A percentile compares a stretch with the other conserved stretches of the same genome.
These are phyloP conservation scores for Cyclotella choctawhatcheeana DNA, from an alignment of 108 stramenopile species.

Conservation along the genomic window DNA sequence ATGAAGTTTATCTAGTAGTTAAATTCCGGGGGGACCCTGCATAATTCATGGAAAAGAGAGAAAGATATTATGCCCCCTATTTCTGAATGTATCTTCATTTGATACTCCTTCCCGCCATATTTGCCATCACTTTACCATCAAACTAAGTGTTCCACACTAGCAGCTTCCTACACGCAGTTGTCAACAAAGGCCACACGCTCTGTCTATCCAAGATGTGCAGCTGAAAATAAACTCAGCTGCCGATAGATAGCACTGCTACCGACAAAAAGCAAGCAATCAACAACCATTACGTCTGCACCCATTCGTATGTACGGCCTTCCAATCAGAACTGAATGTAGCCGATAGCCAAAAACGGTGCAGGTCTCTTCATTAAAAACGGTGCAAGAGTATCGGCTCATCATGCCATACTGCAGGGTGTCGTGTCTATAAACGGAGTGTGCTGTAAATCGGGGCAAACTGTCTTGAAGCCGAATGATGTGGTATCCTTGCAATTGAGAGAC, in stretches of 20 bases:
- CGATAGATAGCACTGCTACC: not conserved
- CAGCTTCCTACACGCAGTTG: constrained; percentile 12
- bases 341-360: constrained; percentile 26
- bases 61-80: too few species aligned
- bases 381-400: constrained; percentile 26
- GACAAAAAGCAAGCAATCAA: not conserved
- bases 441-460: constrained; percentile 10
- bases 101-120: too few species aligned
- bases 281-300: constrained; percentile 22
- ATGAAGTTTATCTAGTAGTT: too few species aligned
- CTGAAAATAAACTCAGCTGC: constrained; percentile 3
- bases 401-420: constrained; percentile 23
- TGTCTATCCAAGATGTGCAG: not conserved
- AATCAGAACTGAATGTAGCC: constrained; percentile 21
- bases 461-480: constrained; percentile 14
- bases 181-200: constrained; percentile 6
- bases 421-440: constrained; percentile 11
- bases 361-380: constrained; percentile 22
- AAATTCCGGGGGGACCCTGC: too few species aligned
- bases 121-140: too few species aligned
- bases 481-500: constrained; percentile 13
- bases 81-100: too few species aligned
- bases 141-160: constrained; percentile 10
- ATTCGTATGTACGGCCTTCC: constrained; percentile 18
- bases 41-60: too few species aligned